These are phyloP conservation scores for Vachellia pachyceras DNA, from an alignment of 306 rosid species.

Conservation along the genomic window DNA sequence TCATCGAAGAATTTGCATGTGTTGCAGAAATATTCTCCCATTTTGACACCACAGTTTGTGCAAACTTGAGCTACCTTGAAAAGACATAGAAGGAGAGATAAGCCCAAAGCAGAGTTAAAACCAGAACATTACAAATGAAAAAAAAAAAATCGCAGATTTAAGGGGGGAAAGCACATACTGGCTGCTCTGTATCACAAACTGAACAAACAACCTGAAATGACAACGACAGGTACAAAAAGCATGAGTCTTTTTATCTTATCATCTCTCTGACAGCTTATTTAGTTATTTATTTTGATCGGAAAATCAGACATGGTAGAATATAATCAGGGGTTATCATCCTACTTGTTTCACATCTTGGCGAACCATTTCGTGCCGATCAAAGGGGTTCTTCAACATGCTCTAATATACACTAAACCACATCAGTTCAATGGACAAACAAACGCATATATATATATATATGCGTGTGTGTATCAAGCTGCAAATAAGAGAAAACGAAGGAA, in stretches of 20 bases:
- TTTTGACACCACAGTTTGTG: constrained; percentile 83
- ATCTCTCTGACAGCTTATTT: background rate
- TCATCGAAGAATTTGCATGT: constrained; percentile 91
- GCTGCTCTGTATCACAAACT: constrained; percentile 97
- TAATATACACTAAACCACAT: constrained; percentile 45
- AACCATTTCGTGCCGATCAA: constrained; percentile 81
- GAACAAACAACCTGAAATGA: constrained; percentile 85
- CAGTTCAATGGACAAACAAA: constrained; percentile 33
- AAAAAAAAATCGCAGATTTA: constrained; percentile 12
- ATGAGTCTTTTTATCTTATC: background rate
- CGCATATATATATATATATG: background rate
- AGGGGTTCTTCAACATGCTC: constrained; percentile 70
- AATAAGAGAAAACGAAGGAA: background rate
- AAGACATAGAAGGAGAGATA: background rate
- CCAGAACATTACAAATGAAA: background rate
- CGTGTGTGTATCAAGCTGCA: constrained; percentile 7
- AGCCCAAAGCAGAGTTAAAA: constrained; percentile 20
- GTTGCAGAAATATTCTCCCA: constrained; percentile 95
- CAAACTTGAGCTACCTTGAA: constrained; percentile 81
- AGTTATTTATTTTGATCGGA: background rate
- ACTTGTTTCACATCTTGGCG: constrained; percentile 83
- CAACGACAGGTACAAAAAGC: constrained; percentile 9
- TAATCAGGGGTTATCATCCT: constrained; percentile 35
- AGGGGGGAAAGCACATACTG: constrained; percentile 51
- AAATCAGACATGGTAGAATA: background rate